Percentiles rank a stretch among this genome's conserved stretches.
Conservation (phyloP, 2,329 filamentous ascomycete genomes). For the Epichloe gansuensis region DNA sequence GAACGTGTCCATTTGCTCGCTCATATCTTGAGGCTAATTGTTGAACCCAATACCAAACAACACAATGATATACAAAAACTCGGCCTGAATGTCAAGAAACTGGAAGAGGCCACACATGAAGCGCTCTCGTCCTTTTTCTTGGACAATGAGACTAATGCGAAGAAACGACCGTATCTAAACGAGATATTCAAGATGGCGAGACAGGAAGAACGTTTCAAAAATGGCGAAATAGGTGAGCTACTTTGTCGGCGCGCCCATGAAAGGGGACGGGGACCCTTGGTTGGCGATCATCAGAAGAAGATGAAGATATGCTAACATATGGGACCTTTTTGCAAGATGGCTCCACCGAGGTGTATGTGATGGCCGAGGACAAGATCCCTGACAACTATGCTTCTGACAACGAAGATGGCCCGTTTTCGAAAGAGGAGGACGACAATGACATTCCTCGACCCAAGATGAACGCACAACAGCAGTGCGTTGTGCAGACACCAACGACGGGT, state of each 20-base stretch:
- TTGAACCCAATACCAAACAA: conserved; percentile 36
- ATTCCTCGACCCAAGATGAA: conserved; percentile 22
- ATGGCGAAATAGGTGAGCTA: conserved; percentile 43
- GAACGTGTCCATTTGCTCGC: conserved; percentile 47
- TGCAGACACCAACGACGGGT: conserved; percentile 23
- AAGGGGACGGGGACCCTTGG: background rate
- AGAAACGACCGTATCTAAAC: conserved; percentile 42
- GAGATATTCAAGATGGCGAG: conserved; percentile 52
- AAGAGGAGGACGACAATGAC: conserved; percentile 32
- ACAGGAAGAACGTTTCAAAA: conserved; percentile 42
- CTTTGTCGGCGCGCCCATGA: too few species aligned
- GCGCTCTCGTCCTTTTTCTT: conserved; percentile 46
- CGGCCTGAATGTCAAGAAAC: conserved; percentile 38
- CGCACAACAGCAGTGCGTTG: conserved; percentile 19
- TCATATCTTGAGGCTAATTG: conserved; percentile 47
- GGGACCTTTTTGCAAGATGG: conserved; percentile 27
- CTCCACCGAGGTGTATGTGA: conserved; percentile 35
- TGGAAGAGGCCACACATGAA: conserved; percentile 47
- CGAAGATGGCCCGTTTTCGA: conserved; percentile 27
- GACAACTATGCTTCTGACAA: conserved; percentile 36
- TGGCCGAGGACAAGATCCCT: conserved; percentile 38
- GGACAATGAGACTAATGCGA: conserved; percentile 42
- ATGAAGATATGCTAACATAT: conserved; percentile 4
- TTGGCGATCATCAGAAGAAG: background rate
- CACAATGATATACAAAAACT: conserved; percentile 41